Conservation (phyloP, 2,329 filamentous ascomycete species). For the Macroventuria anomochaeta region DNA sequence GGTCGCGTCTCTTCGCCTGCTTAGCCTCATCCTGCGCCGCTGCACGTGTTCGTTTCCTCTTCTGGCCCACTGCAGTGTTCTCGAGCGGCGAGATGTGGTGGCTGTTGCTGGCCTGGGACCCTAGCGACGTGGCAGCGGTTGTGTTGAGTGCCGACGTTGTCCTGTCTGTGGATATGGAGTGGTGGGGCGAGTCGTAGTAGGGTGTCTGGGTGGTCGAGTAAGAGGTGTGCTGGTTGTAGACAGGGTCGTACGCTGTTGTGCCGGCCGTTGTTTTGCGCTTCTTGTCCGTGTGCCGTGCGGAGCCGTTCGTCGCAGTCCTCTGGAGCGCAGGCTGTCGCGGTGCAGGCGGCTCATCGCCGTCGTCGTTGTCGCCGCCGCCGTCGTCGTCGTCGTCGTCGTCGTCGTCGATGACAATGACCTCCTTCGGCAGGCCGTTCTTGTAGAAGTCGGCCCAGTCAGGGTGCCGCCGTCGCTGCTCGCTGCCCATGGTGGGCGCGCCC, state of each 20-base stretch:
- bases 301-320: slow-evolving; percentile 51
- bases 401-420: slow-evolving; percentile 62
- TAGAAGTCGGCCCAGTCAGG: slow-evolving; percentile 53
- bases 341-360: slow-evolving; percentile 33
- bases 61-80: slow-evolving; percentile 75
- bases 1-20: slow-evolving; percentile 66
- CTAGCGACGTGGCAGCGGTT: slow-evolving; percentile 86
- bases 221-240: slow-evolving; percentile 73
- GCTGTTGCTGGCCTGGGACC: slow-evolving; percentile 67
- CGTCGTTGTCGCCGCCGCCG: no score
- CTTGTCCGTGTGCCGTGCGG: slow-evolving; percentile 67
- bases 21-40: slow-evolving; percentile 84
- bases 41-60: slow-evolving; percentile 86
- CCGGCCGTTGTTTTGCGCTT: slow-evolving; percentile 71
- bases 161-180: slow-evolving; percentile 81
- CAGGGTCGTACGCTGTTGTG: slow-evolving; percentile 68
- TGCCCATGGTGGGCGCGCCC: slow-evolving; percentile 23
- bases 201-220: slow-evolving; percentile 78
- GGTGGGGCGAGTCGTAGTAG: slow-evolving; percentile 69
- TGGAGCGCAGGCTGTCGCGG: slow-evolving; percentile 31
- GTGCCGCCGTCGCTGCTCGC: slow-evolving; percentile 36
- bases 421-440: slow-evolving; percentile 55
- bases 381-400: slow-evolving; percentile 46
- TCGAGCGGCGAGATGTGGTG: slow-evolving; percentile 67
- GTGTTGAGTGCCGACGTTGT: slow-evolving; percentile 82